These are phyloP conservation scores for Pigoraptor vietnamica DNA, from an alignment of 78 protist genomes.

Conservation along the genomic window DNA sequence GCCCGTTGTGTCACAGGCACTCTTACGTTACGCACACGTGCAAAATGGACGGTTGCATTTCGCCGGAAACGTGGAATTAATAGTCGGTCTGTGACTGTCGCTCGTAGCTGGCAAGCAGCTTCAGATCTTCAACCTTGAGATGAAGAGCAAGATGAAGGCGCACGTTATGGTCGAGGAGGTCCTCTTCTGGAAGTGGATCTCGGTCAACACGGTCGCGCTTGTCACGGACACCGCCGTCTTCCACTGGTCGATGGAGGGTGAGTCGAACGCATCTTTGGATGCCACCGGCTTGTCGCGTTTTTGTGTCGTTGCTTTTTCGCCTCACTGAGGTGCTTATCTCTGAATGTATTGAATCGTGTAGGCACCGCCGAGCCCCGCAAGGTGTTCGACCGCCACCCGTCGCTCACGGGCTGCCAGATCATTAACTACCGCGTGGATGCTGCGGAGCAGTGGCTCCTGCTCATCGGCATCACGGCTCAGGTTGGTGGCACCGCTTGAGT, in stretches of 20 bases:
- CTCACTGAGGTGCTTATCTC: too few species aligned
- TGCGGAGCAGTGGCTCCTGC: constrained; percentile 80
- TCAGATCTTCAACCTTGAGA: constrained; percentile 94
- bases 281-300: too few species aligned
- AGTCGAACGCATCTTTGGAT: too few species aligned
- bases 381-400: constrained; percentile 84
- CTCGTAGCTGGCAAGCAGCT: constrained; percentile 60
- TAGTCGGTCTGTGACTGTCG: constrained; percentile 22
- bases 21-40: too few species aligned
- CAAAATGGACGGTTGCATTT: too few species aligned
- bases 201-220: constrained; percentile 74
- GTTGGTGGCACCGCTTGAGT: background rate
- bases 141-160: constrained; percentile 77
- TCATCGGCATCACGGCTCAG: constrained; percentile 79
- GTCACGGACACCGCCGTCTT: constrained; percentile 92
- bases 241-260: constrained; percentile 95
- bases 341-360: too few species aligned
- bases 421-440: constrained; percentile 88
- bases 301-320: too few species aligned
- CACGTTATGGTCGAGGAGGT: constrained; percentile 71
- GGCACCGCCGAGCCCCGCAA: constrained; percentile 76
- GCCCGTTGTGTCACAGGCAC: too few species aligned
- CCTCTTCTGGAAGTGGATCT: constrained; percentile 95
- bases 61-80: too few species aligned
- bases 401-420: constrained; percentile 77